Conservation (phyloP, 257 asterid species). For the Forsythia viridissima region DNA sequence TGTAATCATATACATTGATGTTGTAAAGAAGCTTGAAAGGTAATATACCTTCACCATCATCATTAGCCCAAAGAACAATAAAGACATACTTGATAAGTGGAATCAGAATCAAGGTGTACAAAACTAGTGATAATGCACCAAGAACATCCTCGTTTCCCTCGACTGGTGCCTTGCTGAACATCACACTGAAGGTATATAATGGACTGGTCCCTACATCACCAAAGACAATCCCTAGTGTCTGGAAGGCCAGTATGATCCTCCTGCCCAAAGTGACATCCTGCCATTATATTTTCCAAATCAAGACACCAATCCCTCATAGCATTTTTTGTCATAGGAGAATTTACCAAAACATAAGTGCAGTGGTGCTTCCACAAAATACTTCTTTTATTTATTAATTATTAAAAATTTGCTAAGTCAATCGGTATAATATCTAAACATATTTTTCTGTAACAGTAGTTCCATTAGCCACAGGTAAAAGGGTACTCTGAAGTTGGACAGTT, state of each 20-base stretch:
- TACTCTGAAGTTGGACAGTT: neutral
- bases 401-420: conserved; percentile 2
- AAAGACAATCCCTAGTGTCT: conserved; percentile 92
- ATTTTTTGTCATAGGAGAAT: conserved; percentile 1
- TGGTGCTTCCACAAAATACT: neutral
- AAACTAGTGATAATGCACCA: conserved; percentile 88
- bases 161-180: conserved; percentile 99
- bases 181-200: conserved; percentile 92
- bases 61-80: conserved; percentile 97
- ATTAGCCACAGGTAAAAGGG: neutral
- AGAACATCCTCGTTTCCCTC: conserved; percentile 80
- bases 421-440: neutral
- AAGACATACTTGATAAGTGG: conserved; percentile 89
- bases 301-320: conserved; percentile 24
- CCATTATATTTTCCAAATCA: conserved; percentile 37
- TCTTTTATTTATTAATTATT: neutral
- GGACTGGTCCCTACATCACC: conserved; percentile 99
- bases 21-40: conserved; percentile 15
- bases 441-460: neutral
- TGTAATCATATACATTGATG: neutral
- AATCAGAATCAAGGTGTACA: conserved; percentile 84
- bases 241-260: conserved; percentile 72
- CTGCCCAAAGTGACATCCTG: conserved; percentile 82
- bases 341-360: conserved; percentile 2
- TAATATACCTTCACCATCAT: conserved; percentile 94